These are phyloP conservation scores for Ocimum tenuiflorum DNA, from an alignment of 257 asterid genomes.

Conservation along the genomic window DNA sequence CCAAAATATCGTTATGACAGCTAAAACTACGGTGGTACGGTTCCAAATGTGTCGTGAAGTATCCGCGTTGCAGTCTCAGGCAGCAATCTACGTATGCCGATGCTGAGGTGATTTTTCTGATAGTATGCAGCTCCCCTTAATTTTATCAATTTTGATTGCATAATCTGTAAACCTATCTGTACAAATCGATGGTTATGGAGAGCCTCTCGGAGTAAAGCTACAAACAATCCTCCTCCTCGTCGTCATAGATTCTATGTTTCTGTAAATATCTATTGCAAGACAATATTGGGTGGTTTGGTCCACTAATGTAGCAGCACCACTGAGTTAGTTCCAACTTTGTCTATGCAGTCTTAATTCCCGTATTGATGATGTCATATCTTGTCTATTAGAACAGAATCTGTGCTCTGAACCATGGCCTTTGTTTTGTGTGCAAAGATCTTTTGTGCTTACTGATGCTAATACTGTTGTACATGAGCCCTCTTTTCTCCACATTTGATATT, in stretches of 20 bases:
- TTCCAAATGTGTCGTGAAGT: conserved; percentile 78
- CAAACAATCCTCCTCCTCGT: too few species aligned
- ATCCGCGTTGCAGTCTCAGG: conserved; percentile 92
- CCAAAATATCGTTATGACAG: conserved; percentile 31
- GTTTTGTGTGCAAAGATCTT: conserved; percentile 8
- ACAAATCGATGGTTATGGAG: too few species aligned
- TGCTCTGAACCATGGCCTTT: background rate
- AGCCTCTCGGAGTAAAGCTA: too few species aligned
- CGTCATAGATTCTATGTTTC: background rate
- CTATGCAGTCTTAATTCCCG: background rate
- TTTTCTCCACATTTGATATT: conserved; percentile 46
- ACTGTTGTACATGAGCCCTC: background rate
- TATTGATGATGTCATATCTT: background rate
- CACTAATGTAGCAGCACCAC: too few species aligned
- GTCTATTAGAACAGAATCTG: background rate
- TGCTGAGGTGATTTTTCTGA: conserved; percentile 70
- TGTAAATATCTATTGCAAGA: background rate
- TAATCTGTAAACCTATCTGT: too few species aligned
- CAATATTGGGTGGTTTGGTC: conserved; percentile 11
- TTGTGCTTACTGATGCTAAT: background rate
- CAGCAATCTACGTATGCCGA: conserved; percentile 90
- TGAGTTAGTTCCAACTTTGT: too few species aligned
- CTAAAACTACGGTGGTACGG: conserved; percentile 79
- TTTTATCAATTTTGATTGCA: too few species aligned
- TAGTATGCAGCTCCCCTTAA: background rate